Evolutionary conservation across 1,284 basidiomycete species (phyloP), one percentile per base, ranked within the genome.

Genomic region (Apiotrichum gamsii): DNA sequence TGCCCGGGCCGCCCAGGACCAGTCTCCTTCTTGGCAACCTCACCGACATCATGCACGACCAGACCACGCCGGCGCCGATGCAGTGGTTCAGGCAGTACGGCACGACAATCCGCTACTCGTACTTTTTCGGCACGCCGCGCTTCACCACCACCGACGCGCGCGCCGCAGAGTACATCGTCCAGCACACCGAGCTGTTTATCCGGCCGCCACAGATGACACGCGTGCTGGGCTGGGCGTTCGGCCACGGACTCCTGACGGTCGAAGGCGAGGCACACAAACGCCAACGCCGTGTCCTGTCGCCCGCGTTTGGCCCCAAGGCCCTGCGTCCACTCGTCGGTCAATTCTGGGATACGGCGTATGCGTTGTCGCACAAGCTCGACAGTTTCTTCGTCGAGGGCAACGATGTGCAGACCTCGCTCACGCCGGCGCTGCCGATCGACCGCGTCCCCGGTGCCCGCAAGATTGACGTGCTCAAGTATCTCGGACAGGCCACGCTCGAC

Each of bases 401-500:
- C 67, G 43, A 34, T 8, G 35, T 29, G 15, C n/a, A 18, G 20
- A 30, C 18, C 3, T 36, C 31, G 29, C 36, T 43, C 18, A 28
- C 34, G 36, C 35, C 48, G 29, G 45, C 49, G 53, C 9, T 67
- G 23, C 34, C n/a, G 8, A 24, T 29, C 9, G 43, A 44, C 34
- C 25, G 23, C 21, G 43, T 44, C 8, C 16, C 34, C 15, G 42
- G 41, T 8, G 29, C 45, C 18, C 32, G 43, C 28, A 44, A 44
- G 25, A 20, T 82, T 24, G 81, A 85, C 50, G 77, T 77, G 11
- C 66, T 82, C 35, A 58, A 70, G n/a, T 82, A 79, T 78, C 73
- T 84, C 3, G 76, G 74, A 2, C 76, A 78, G 20, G 77, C 80
- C 8, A 81, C 81, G 2, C 73, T 84, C 10, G 83, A 84, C 56